phyloP scores from a whole-genome alignment of 805 yeast genomes.

The Cyberlindnera euphorbiiphila region DNA sequence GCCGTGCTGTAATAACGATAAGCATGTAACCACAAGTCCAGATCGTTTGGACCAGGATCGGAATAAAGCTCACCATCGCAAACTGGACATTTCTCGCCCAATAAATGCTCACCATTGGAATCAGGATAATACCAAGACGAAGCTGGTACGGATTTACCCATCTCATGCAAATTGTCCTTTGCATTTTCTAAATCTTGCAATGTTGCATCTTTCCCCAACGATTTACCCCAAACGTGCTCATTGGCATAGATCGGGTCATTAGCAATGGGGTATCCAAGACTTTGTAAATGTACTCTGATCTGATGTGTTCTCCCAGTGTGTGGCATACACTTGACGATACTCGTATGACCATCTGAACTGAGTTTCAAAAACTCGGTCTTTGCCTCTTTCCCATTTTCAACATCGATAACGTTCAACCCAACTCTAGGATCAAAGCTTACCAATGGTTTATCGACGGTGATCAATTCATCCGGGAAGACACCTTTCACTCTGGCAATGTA shows the following conservation, averaged over 20 bases:
- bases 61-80: constrained; percentile 73
- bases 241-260: constrained; percentile 91
- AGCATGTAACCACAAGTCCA: constrained; percentile 91
- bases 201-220: constrained; percentile 57
- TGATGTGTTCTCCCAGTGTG: constrained; percentile 94
- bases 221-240: constrained; percentile 72
- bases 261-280: constrained; percentile 83
- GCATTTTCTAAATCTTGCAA: constrained; percentile 47
- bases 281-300: constrained; percentile 88
- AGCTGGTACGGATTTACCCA: constrained; percentile 70
- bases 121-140: constrained; percentile 24
- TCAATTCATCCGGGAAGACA: constrained; percentile 62
- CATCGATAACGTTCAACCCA: constrained; percentile 51
- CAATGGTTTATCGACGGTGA: constrained; percentile 64
- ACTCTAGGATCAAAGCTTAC: constrained; percentile 66
- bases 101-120: constrained; percentile 58
- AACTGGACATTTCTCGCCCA: constrained; percentile 53
- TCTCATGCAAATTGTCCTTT: constrained; percentile 45
- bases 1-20: constrained; percentile 65
- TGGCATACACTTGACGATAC: constrained; percentile 82
- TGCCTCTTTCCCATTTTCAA: constrained; percentile 54
- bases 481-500: constrained; percentile 89
- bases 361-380: constrained; percentile 53
- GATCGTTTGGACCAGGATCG: constrained; percentile 86
- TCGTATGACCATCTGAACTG: constrained; percentile 33